Evolutionary conservation across 2,329 filamentous ascomycete species (phyloP).

Genomic region (Fusarium sp.): DNA sequence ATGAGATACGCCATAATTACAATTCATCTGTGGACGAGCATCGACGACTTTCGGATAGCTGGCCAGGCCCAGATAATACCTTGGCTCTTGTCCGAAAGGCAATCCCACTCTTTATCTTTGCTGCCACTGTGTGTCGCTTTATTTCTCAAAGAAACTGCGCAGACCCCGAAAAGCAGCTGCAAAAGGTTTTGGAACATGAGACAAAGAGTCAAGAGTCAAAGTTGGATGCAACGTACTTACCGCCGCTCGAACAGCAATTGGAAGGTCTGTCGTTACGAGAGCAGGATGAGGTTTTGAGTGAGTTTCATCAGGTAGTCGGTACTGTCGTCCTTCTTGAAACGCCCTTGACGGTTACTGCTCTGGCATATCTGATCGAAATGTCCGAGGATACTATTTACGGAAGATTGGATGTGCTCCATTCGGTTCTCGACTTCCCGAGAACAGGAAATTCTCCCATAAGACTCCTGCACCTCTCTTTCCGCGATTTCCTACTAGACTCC

Average conservation of each 20-base stretch:
- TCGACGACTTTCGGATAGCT: neutral
- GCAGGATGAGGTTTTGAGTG: conserved; percentile 19
- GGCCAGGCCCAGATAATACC: conserved; percentile 10
- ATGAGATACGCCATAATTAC: conserved; percentile 46
- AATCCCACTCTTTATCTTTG: conserved; percentile 55
- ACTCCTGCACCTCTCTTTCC: conserved; percentile 51
- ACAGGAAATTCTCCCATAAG: neutral
- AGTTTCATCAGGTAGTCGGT: conserved; percentile 47
- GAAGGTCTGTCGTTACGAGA: neutral
- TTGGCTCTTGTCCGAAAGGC: conserved; percentile 47
- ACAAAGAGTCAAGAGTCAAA: conserved; percentile 11
- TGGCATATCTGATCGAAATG: neutral
- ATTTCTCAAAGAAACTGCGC: conserved; percentile 33
- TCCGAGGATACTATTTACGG: conserved; percentile 20
- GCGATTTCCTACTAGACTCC: conserved; percentile 54
- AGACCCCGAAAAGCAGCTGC: conserved; percentile 43
- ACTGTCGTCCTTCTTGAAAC: conserved; percentile 43
- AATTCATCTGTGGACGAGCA: conserved; percentile 20
- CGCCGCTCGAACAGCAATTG: conserved; percentile 27
- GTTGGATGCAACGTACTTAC: conserved; percentile 38
- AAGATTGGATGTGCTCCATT: conserved; percentile 38
- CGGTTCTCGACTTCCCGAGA: conserved; percentile 10
- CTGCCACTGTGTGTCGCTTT: conserved; percentile 53
- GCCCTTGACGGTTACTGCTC: conserved; percentile 40
- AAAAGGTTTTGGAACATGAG: conserved; percentile 41